A percentile compares a stretch with the other conserved stretches of the same genome.
phyloP scores from a whole-genome alignment of 1,139 yeast genomes.

The Sugiyamaella paludigena region DNA sequence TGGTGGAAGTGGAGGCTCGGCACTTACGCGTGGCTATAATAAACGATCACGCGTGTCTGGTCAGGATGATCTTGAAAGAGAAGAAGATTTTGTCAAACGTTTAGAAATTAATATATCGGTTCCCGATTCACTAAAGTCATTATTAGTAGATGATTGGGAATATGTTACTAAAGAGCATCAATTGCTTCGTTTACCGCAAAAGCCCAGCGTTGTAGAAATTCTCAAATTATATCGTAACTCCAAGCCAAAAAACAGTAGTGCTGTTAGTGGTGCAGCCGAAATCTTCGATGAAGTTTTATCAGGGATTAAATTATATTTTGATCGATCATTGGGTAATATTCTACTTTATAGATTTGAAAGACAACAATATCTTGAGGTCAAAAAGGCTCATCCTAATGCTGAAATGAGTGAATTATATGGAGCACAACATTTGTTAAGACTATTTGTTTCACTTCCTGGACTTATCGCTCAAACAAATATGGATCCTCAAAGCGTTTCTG shows the following conservation, averaged over 20 bases:
- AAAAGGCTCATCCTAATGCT: constrained; percentile 41
- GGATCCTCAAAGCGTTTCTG: constrained; percentile 72
- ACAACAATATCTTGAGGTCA: constrained; percentile 66
- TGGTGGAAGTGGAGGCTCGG: not conserved
- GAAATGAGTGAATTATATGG: constrained; percentile 61
- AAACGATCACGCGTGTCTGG: constrained; percentile 15
- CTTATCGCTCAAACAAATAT: constrained; percentile 72
- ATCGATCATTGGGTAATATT: constrained; percentile 66
- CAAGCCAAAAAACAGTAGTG: constrained; percentile 24
- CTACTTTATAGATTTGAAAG: constrained; percentile 82
- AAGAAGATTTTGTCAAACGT: constrained; percentile 41
- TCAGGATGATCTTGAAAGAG: constrained; percentile 39
- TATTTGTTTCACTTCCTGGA: constrained; percentile 77
- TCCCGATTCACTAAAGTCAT: constrained; percentile 63
- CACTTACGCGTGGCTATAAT: constrained; percentile 4
- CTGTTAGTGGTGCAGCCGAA: constrained; percentile 46
- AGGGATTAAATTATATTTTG: constrained; percentile 77
- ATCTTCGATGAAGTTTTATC: constrained; percentile 62
- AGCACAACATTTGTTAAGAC: constrained; percentile 67
- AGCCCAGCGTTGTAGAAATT: constrained; percentile 51
- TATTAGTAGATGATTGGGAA: constrained; percentile 93
- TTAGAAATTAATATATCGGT: constrained; percentile 56
- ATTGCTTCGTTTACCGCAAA: constrained; percentile 60
- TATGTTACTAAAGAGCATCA: constrained; percentile 75
- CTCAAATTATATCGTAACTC: constrained; percentile 46